These are phyloP conservation scores for Linnemannia exigua DNA, from an alignment of 192 early-diverging fungal genomes.

Conservation along the genomic window DNA sequence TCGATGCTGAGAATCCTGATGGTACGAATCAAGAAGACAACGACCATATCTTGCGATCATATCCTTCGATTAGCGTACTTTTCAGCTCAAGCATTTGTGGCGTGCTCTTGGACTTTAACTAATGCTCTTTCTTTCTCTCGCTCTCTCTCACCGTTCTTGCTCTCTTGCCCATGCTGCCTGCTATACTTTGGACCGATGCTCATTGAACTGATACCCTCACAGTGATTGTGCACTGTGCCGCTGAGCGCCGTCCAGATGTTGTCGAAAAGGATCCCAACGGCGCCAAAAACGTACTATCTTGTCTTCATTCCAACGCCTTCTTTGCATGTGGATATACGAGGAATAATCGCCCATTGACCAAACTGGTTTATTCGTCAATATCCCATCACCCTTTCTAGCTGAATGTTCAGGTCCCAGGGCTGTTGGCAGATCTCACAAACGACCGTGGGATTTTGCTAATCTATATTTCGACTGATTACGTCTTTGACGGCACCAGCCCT, in stretches of 20 bases:
- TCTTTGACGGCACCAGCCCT: constrained; percentile 90
- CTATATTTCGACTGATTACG: constrained; percentile 94
- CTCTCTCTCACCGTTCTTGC: not conserved
- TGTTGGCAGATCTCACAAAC: constrained; percentile 68
- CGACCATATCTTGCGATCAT: not conserved
- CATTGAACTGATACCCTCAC: constrained; percentile 9
- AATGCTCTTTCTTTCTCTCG: not conserved
- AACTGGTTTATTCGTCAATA: not conserved
- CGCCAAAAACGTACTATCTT: constrained; percentile 57
- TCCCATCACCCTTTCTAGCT: constrained; percentile 59
- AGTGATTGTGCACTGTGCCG: constrained; percentile 87
- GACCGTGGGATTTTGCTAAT: constrained; percentile 70
- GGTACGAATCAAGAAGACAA: constrained; percentile 41
- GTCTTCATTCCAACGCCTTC: not conserved
- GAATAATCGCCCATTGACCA: not conserved
- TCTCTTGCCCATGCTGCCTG: not conserved
- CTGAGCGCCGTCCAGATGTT: constrained; percentile 88
- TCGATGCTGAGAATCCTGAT: constrained; percentile 69
- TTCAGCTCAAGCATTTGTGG: not conserved
- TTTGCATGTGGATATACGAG: not conserved
- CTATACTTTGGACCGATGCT: not conserved
- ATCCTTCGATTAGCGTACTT: not conserved
- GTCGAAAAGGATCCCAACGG: constrained; percentile 75
- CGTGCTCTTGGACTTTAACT: not conserved
- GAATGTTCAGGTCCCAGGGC: constrained; percentile 75